Evolutionary conservation across 1,284 basidiomycete species (phyloP).

Genomic region (Mycosarcoma maydis): DNA sequence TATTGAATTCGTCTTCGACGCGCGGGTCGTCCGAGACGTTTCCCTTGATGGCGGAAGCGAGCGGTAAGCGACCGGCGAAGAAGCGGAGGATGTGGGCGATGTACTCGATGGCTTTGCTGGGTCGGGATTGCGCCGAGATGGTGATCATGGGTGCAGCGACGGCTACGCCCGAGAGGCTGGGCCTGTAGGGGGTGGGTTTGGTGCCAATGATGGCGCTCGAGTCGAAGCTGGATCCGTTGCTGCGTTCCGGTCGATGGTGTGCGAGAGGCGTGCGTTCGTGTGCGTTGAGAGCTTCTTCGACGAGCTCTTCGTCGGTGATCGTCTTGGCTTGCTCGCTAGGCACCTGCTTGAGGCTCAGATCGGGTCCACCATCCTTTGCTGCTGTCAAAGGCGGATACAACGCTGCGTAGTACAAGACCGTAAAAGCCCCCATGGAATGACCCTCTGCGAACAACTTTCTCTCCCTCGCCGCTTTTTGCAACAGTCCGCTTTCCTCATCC

Average conservation of each 20-base stretch:
- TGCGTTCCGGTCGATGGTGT: conserved; percentile 15
- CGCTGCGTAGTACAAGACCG: conserved; percentile 65
- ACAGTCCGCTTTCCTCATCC: conserved; percentile 37
- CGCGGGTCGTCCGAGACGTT: conserved; percentile 71
- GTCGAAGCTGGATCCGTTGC: conserved; percentile 9
- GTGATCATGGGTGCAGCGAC: conserved; percentile 69
- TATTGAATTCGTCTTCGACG: conserved; percentile 64
- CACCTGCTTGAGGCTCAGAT: conserved; percentile 29
- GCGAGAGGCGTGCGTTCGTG: conserved; percentile 24
- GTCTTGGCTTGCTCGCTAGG: conserved; percentile 37
- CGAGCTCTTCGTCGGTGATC: conserved; percentile 18
- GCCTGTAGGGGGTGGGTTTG: conserved; percentile 35
- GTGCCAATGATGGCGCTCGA: conserved; percentile 15
- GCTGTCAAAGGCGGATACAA: conserved; percentile 56
- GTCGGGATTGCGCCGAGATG: conserved; percentile 68
- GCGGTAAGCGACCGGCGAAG: conserved; percentile 69
- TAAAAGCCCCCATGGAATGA: conserved; percentile 68
- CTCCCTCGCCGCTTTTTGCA: conserved; percentile 25
- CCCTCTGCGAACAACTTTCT: conserved; percentile 68
- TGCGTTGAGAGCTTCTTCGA: conserved; percentile 31
- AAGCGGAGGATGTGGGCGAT: conserved; percentile 67
- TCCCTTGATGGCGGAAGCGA: conserved; percentile 69
- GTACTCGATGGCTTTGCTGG: conserved; percentile 66
- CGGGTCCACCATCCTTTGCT: conserved; percentile 35
- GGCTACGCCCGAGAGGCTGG: conserved; percentile 66